Evolutionary conservation across 2,329 filamentous ascomycete species (phyloP).

Genomic region (Stagonosporopsis cucurbitacearum): DNA sequence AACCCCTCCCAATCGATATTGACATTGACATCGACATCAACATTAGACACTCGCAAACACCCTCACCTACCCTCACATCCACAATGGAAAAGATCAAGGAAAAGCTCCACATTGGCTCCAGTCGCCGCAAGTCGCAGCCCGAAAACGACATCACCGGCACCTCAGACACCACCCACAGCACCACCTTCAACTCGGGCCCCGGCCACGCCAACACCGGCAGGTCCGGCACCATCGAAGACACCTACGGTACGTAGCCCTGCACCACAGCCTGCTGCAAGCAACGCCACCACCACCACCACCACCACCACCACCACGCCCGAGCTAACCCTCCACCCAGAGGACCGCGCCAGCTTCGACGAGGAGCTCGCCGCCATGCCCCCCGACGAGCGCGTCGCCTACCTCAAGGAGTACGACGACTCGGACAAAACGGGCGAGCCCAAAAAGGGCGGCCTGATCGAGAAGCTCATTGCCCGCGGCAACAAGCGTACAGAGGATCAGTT

Average conservation of each 20-base stretch:
- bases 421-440: slow-evolving; percentile 41
- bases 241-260: slow-evolving; percentile 7
- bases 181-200: slow-evolving; percentile 14
- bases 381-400: slow-evolving; percentile 43
- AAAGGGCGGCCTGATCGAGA: slow-evolving; percentile 43
- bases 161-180: slow-evolving; percentile 18
- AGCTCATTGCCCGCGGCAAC: slow-evolving; percentile 44
- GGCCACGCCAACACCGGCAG: slow-evolving; percentile 26
- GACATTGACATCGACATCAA: too few species aligned
- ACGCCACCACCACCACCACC: background rate
- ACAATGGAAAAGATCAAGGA: slow-evolving; percentile 48
- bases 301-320: background rate
- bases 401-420: slow-evolving; percentile 46
- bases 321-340: slow-evolving; percentile 30
- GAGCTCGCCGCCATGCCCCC: slow-evolving; percentile 44
- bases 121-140: slow-evolving; percentile 40
- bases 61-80: background rate
- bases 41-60: slow-evolving; percentile 10
- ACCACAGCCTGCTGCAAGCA: too few species aligned
- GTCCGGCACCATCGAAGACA: slow-evolving; percentile 15
- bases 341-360: slow-evolving; percentile 41
- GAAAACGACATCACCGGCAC: slow-evolving; percentile 27
- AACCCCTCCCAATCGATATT: slow-evolving; percentile 12
- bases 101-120: slow-evolving; percentile 44
- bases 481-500: slow-evolving; percentile 46